phyloP scores from a whole-genome alignment of 805 yeast genomes.

The Blastobotrys attinorum region DNA sequence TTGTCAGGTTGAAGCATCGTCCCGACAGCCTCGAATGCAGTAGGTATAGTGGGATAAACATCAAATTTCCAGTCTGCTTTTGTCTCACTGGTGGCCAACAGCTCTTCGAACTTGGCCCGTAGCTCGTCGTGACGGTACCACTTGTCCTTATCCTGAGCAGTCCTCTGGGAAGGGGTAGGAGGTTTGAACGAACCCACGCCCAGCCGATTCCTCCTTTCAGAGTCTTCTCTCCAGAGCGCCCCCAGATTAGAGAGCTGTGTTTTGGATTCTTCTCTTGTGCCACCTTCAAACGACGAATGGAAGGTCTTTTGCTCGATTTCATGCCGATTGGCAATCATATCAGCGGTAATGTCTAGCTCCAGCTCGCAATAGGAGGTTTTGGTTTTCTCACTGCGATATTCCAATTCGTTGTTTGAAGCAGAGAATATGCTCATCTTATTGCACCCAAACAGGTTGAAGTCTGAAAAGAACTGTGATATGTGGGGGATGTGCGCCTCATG shows the following conservation, averaged over 20 bases:
- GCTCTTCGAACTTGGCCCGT: not conserved
- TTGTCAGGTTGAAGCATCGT: slow-evolving; percentile 11
- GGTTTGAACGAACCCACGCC: not conserved
- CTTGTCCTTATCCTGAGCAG: not conserved
- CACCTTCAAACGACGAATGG: not conserved
- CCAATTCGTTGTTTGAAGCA: slow-evolving; percentile 17
- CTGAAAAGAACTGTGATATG: slow-evolving; percentile 68
- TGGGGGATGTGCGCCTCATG: slow-evolving; percentile 80
- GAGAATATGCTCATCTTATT: slow-evolving; percentile 51
- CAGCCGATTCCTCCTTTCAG: slow-evolving; percentile 9
- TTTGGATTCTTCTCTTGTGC: slow-evolving; percentile 7
- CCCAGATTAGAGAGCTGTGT: slow-evolving; percentile 22
- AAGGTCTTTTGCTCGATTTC: slow-evolving; percentile 12
- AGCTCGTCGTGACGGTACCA: not conserved
- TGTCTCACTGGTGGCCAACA: too few species aligned
- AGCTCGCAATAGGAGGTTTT: slow-evolving; percentile 28
- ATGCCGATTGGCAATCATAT: slow-evolving; percentile 50
- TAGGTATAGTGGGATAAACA: slow-evolving; percentile 3
- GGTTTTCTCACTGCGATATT: slow-evolving; percentile 11
- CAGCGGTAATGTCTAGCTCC: slow-evolving; percentile 64
- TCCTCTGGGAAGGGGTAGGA: not conserved
- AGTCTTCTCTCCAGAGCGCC: slow-evolving; percentile 49
- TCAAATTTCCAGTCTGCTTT: too few species aligned
- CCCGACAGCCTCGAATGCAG: slow-evolving; percentile 14
- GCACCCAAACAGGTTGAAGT: slow-evolving; percentile 79